phyloP scores from a whole-genome alignment of 768 basidiomycete genomes.

The Russula brevipes region DNA sequence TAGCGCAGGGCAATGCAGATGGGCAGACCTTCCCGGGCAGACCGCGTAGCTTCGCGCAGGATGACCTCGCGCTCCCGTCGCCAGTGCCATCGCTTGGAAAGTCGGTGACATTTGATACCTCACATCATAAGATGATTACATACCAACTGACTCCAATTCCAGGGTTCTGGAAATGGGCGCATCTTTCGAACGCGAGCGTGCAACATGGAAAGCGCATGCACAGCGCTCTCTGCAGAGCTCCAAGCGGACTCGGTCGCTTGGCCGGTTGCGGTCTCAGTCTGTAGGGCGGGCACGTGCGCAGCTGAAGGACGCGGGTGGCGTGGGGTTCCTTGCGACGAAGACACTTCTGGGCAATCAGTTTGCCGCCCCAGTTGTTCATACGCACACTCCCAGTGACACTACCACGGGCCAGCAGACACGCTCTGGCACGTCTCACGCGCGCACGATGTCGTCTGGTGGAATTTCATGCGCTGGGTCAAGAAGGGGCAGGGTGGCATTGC shows the following conservation, averaged over 20 bases:
- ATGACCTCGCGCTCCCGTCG: constrained; percentile 54
- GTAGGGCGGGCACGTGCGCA: constrained; percentile 34
- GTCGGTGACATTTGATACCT: constrained; percentile 30
- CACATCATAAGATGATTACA: not conserved
- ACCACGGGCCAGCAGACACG: constrained; percentile 33
- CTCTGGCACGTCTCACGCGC: constrained; percentile 32
- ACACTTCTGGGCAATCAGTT: constrained; percentile 64
- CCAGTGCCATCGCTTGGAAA: constrained; percentile 53
- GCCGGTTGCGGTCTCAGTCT: constrained; percentile 59
- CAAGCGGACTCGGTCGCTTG: constrained; percentile 53
- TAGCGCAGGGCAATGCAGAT: not conserved
- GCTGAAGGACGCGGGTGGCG: constrained; percentile 31
- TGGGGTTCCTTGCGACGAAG: constrained; percentile 62
- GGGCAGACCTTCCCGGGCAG: constrained; percentile 27
- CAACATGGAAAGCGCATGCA: constrained; percentile 62
- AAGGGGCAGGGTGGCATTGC: constrained; percentile 36
- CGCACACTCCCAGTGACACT: constrained; percentile 23
- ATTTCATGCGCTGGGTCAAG: constrained; percentile 39
- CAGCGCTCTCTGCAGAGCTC: constrained; percentile 55
- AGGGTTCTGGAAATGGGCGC: constrained; percentile 68
- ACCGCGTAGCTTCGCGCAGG: constrained; percentile 55
- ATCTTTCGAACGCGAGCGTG: constrained; percentile 56
- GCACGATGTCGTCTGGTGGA: constrained; percentile 24
- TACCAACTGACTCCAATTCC: not conserved
- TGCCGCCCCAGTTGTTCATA: constrained; percentile 41